Base-by-base conservation (phyloP, 306 rosid species). In the Citrullus colocynthis region DNA sequence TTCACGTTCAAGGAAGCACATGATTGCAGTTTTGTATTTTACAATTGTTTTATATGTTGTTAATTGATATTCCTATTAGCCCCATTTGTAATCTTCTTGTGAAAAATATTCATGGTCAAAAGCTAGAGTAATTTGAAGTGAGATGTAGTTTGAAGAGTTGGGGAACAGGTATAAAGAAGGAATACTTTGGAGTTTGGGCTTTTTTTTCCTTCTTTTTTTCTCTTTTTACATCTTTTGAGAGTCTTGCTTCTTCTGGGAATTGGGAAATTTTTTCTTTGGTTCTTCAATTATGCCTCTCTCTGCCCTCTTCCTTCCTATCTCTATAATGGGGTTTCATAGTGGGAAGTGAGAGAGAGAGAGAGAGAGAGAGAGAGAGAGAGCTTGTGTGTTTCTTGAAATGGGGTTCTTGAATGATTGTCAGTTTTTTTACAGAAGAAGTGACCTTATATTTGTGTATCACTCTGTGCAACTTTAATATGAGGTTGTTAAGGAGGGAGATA, bases 201-300 rank as follows among this genome's bases (percentile, higher is more conserved):
- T 79, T 60, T 39, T 54, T 76, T 24, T 24, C 28, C 32, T 8
- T 8, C 9, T 8, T 8, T 44, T 44, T 66, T 20, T 82, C 78
- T 41, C 60, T 71, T 71, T 71, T 73, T 51, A 24, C 97, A 84
- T 89, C 97, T 95, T 95, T 95, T 90, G 86, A 92, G 93, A 90
- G 76, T 88, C 90, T 84, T 87, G 96, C 93, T 83, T 90, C 91
- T 90, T 86, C 80, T 82, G 72, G 80, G 83, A 82, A 77, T 77
- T 85, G 84, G 85, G 76, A 66, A 36, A 24, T 70, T 30, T 71
- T 55, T 63, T 8, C 71, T 34, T 34, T 17, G 21, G 2, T 82
- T 86, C 85, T 82, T 73, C 80, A 84, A 82, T 88, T 81, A 83
- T 81, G 77, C 70, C 88, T 81, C 84, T 20, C 58, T 62, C 52